Conservation (phyloP, 2,329 filamentous ascomycete species). For the Diaporthe eres region DNA sequence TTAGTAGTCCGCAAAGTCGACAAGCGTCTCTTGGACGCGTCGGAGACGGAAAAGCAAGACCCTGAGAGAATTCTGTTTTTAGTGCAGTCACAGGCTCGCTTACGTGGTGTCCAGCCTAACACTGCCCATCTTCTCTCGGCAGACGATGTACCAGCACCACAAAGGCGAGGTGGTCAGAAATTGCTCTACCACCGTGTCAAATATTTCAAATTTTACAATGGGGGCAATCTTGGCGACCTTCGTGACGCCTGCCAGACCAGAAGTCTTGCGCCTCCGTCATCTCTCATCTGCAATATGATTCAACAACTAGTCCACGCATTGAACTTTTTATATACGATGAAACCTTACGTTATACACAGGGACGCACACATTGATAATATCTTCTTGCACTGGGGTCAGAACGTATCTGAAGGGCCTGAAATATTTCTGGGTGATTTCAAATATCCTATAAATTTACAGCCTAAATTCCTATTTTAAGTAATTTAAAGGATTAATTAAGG, state of each 20-base stretch:
- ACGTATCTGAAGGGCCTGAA: not conserved
- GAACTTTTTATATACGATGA: not conserved
- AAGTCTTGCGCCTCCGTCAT: not conserved
- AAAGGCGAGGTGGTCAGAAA: not conserved
- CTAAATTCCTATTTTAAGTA: not conserved
- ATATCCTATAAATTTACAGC: not conserved
- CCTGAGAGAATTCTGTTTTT: not conserved
- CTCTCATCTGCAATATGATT: not conserved
- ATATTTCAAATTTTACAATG: constrained; percentile 8
- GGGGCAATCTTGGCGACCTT: not conserved
- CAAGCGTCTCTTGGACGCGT: not conserved
- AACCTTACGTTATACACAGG: not conserved
- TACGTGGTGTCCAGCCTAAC: not conserved
- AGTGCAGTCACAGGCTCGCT: not conserved
- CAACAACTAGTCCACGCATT: not conserved
- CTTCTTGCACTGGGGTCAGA: not conserved
- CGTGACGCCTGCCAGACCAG: not conserved
- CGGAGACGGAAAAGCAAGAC: not conserved
- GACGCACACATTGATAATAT: not conserved
- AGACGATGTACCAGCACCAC: not conserved
- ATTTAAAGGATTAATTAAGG: not conserved
- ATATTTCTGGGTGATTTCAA: not conserved
- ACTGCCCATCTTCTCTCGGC: not conserved
- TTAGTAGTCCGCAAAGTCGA: not conserved
- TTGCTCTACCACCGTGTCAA: not conserved